Evolutionary conservation across 2,329 filamentous ascomycete genomes (phyloP).

Genomic region (Didymella keratinophila): DNA sequence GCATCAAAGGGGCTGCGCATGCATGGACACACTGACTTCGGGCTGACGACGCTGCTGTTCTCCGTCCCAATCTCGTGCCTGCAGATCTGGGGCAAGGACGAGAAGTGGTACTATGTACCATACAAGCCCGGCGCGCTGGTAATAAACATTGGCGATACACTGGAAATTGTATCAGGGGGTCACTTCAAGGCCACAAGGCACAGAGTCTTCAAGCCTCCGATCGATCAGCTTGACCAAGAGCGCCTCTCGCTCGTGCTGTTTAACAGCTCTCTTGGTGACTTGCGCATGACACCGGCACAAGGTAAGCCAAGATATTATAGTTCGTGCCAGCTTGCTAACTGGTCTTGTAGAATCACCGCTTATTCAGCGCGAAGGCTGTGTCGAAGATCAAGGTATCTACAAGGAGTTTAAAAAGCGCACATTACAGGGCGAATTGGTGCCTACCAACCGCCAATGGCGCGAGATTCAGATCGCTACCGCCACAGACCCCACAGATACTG

Average conservation of each 20-base stretch:
- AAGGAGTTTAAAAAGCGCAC: constrained; percentile 35
- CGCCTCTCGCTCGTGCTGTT: constrained; percentile 39
- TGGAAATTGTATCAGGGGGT: constrained; percentile 57
- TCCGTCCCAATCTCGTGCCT: constrained; percentile 36
- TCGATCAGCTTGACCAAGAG: constrained; percentile 50
- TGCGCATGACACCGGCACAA: constrained; percentile 30
- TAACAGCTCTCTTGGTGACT: constrained; percentile 33
- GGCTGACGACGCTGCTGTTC: constrained; percentile 36
- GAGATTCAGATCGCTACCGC: constrained; percentile 35
- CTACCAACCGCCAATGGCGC: constrained; percentile 35
- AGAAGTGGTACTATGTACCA: constrained; percentile 38
- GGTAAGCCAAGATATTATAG: constrained; percentile 12
- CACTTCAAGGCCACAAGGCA: constrained; percentile 59
- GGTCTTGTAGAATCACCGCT: constrained; percentile 28
- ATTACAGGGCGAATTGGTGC: constrained; percentile 23
- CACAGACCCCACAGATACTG: constrained; percentile 34
- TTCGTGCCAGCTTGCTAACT: neutral
- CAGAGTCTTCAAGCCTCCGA: constrained; percentile 54
- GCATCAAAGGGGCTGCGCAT: constrained; percentile 42
- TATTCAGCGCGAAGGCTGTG: constrained; percentile 33
- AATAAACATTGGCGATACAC: constrained; percentile 39
- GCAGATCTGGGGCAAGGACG: constrained; percentile 36
- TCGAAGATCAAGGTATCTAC: constrained; percentile 35
- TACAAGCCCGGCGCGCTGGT: constrained; percentile 39
- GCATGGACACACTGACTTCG: constrained; percentile 43